Evolutionary conservation across 768 basidiomycete genomes (phyloP).

Genomic region (Postia placenta): DNA sequence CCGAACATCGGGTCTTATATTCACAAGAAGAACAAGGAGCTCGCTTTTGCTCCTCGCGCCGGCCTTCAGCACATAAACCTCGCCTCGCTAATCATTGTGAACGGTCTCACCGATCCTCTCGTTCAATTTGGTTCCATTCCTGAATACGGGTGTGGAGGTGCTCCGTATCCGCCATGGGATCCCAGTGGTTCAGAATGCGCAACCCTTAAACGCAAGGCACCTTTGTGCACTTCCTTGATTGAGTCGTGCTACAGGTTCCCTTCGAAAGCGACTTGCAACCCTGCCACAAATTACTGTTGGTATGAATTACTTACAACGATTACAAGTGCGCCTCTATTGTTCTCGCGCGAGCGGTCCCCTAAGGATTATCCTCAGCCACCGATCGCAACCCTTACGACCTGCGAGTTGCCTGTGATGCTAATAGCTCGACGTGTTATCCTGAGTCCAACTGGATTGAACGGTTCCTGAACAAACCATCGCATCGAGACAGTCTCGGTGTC

Average conservation of each 20-base stretch:
- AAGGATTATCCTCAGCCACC: constrained; percentile 33
- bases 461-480: constrained; percentile 43
- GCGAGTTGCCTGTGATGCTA: constrained; percentile 38
- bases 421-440: constrained; percentile 30
- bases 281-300: constrained; percentile 72
- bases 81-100: constrained; percentile 42
- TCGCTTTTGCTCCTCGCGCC: constrained; percentile 9
- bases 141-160: constrained; percentile 18
- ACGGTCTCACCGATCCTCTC: constrained; percentile 35
- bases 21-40: constrained; percentile 14
- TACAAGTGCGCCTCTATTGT: constrained; percentile 44
- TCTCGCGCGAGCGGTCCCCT: background rate
- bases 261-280: constrained; percentile 60
- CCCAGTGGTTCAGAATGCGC: constrained; percentile 61
- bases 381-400: constrained; percentile 52
- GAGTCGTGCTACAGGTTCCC: constrained; percentile 61
- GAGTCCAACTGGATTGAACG: constrained; percentile 45
- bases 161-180: constrained; percentile 16
- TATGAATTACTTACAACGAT: constrained; percentile 50
- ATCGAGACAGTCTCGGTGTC: constrained; percentile 40
- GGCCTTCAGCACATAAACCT: constrained; percentile 32
- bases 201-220: constrained; percentile 55
- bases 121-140: constrained; percentile 26
- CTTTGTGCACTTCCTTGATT: constrained; percentile 70
- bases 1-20: constrained; percentile 14